Base-by-base conservation (phyloP, 2,329 filamentous ascomycete species). In the Beauveria sp. region DNA sequence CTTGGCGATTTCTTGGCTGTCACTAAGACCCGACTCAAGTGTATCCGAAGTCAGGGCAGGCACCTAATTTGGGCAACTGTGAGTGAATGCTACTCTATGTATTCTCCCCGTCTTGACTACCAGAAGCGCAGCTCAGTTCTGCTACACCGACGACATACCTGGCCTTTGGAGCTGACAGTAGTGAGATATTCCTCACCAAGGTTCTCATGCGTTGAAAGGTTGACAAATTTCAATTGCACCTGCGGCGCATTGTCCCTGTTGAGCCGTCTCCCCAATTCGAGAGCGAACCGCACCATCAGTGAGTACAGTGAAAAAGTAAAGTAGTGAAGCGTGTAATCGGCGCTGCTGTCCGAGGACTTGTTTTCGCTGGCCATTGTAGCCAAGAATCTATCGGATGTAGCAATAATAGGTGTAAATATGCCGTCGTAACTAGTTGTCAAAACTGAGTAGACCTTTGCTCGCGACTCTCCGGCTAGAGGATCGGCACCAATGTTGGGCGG, bases 231-330 rank as follows among this genome's bases (percentile, higher is more conserved):
- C n/a, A 71, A 48, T 20, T 65, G 57, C 43, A 71, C 59, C 2
- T 46, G 59, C 3, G 70, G 70, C 5, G 68, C 67, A 41, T 65
- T 68, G 20, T 65, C 64, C 2, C 66, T 64, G 41, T 68, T 69
- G 20, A 70, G 52, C 26, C 44, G 59, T 54, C 63, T 60, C 5
- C 68, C 70, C 10, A 72, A 62, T 18, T 66, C 67, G 24, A 71
- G 65, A 24, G 64, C 67, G 61, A 71, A 70, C 18, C 68, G 68
- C n/a, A 66, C 66, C 66, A 71, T 68, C 20, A 71, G 64, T 9
- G 70, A 71, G 56, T 72, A 71, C 14, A 71, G 61, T 3, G 69
- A 71, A 59, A 68, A 71, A 5, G 68, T 67, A 20, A 67, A 72
- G 61, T 68, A 70, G 55, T 71, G 66, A 56, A 72, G 65, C 37